Evolutionary conservation across 1,284 basidiomycete species (phyloP).

Genomic region (Coniferiporia weirii): DNA sequence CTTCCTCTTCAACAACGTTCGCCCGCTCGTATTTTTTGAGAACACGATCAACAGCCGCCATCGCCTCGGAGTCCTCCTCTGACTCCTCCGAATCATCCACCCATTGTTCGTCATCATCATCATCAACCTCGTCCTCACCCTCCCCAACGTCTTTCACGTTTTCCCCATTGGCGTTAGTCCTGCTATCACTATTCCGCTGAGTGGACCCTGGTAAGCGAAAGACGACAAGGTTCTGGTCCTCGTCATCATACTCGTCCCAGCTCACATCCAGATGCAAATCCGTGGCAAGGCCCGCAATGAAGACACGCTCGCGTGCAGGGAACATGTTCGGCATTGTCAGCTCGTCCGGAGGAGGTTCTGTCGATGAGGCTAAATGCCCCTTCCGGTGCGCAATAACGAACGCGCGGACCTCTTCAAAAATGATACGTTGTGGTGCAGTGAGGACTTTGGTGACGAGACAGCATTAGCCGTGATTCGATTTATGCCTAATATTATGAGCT

Average conservation of each 20-base stretch:
- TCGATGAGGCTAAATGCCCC: conserved; percentile 35
- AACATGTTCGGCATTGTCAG: conserved; percentile 74
- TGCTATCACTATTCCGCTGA: conserved; percentile 22
- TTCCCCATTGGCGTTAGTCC: conserved; percentile 31
- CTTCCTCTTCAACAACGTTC: conserved; percentile 62
- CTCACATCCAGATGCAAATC: conserved; percentile 71
- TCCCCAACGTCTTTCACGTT: conserved; percentile 31
- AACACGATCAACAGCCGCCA: conserved; percentile 75
- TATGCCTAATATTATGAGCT: conserved; percentile 14
- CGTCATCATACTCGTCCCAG: conserved; percentile 89
- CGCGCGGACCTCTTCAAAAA: conserved; percentile 70
- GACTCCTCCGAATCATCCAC: conserved; percentile 43
- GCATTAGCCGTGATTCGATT: background rate
- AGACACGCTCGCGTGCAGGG: conserved; percentile 70
- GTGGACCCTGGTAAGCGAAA: conserved; percentile 49
- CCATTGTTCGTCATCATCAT: conserved; percentile 42
- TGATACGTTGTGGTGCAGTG: conserved; percentile 64
- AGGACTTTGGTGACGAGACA: conserved; percentile 44
- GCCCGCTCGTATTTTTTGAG: conserved; percentile 87
- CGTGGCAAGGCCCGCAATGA: conserved; percentile 69
- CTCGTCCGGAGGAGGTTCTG: conserved; percentile 34
- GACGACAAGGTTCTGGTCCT: conserved; percentile 71
- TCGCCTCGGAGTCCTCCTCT: conserved; percentile 53
- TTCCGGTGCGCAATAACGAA: conserved; percentile 53
- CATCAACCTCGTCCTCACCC: conserved; percentile 30